These are phyloP conservation scores for Bocquillonia castaneifolia DNA, from an alignment of 441 rosid species.

Conservation along the genomic window DNA sequence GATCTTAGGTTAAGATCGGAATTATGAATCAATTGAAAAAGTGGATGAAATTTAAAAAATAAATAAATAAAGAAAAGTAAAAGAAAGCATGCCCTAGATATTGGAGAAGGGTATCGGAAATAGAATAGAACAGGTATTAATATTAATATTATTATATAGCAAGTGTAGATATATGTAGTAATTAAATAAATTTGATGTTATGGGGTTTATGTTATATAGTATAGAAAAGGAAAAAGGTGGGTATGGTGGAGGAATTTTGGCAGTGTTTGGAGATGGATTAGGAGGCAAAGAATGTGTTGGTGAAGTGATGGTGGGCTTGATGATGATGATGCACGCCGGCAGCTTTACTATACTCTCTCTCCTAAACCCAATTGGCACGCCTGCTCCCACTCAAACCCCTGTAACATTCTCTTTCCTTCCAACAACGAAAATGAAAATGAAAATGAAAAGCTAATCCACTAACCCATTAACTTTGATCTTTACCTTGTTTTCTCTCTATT, in stretches of 20 bases:
- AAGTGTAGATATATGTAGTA: neutral
- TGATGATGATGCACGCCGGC: constrained; percentile 84
- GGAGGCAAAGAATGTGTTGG: constrained; percentile 52
- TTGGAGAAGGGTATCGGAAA: constrained; percentile 27
- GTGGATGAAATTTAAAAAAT: neutral
- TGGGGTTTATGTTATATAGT: constrained; percentile 21
- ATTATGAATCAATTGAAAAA: no score
- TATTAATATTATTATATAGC: neutral
- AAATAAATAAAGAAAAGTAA: constrained; percentile 6
- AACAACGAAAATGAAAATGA: neutral
- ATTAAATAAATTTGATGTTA: constrained; percentile 1
- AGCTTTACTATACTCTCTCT: constrained; percentile 52
- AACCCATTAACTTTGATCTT: constrained; percentile 36
- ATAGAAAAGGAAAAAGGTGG: constrained; percentile 27
- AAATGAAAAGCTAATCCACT: constrained; percentile 50
- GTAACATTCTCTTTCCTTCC: constrained; percentile 19
- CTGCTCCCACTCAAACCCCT: constrained; percentile 47
- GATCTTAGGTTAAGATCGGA: no score
- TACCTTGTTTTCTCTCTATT: constrained; percentile 30
- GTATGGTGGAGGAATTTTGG: constrained; percentile 27
- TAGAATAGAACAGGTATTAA: neutral
- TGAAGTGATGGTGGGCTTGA: constrained; percentile 41
- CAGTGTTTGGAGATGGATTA: constrained; percentile 64
- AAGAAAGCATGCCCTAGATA: constrained; percentile 31
- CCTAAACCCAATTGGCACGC: constrained; percentile 44